phyloP scores from a whole-genome alignment of 345 rosid genomes.

The Heritiera fomes region DNA sequence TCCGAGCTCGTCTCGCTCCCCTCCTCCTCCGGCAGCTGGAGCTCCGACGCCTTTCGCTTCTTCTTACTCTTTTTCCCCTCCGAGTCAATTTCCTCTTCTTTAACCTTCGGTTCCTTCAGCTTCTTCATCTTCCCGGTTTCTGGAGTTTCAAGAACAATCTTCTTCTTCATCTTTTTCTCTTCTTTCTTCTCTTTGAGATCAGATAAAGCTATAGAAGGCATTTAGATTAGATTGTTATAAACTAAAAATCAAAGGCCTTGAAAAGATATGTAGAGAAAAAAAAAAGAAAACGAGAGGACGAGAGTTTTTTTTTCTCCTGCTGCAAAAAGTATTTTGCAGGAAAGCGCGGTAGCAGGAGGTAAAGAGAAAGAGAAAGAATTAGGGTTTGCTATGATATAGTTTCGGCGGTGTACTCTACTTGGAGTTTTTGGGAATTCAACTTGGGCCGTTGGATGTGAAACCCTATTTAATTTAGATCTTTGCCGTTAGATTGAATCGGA shows the following conservation, averaged over 20 bases:
- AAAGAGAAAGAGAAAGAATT: not conserved
- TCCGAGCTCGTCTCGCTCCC: constrained; percentile 78
- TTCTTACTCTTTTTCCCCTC: constrained; percentile 47
- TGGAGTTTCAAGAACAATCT: constrained; percentile 36
- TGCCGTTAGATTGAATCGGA: constrained; percentile 32
- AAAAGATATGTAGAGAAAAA: not conserved
- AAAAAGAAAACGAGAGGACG: not conserved
- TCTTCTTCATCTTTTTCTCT: constrained; percentile 78
- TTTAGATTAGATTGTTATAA: constrained; percentile 20
- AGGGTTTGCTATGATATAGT: constrained; percentile 41
- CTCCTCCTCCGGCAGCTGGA: constrained; percentile 44
- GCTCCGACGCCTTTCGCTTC: constrained; percentile 63
- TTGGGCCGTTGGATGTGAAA: constrained; percentile 39
- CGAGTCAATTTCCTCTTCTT: constrained; percentile 28
- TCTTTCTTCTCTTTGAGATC: constrained; percentile 36
- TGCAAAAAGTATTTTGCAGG: constrained; percentile 19
- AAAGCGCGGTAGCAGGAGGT: constrained; percentile 44
- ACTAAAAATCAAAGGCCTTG: not conserved
- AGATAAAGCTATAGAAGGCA: constrained; percentile 58
- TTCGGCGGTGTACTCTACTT: constrained; percentile 18
- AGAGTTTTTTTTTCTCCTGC: constrained; percentile 35
- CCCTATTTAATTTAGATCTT: constrained; percentile 2
- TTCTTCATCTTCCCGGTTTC: constrained; percentile 46
- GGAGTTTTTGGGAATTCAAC: constrained; percentile 22
- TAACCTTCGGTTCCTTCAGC: constrained; percentile 36